Evolutionary conservation across 306 rosid species (phyloP), one percentile per base, ranked within the genome.

Genomic region (Medicago arabica): DNA sequence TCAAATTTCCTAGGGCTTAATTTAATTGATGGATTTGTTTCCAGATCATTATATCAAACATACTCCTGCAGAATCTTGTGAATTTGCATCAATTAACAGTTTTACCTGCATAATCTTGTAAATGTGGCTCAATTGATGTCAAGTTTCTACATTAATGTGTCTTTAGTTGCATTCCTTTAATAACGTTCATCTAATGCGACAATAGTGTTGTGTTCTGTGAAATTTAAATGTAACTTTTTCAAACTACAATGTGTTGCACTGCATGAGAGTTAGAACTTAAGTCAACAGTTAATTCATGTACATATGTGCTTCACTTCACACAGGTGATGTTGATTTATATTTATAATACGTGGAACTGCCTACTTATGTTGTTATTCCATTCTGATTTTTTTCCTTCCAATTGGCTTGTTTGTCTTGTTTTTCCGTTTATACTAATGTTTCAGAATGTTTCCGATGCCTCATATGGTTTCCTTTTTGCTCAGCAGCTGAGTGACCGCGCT

Each of bases 401-500:
- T 74, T 49, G 34, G 9, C 41, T 4, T 50, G 8, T 63, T 73
- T 2, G 14, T 31, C 50, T 68, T 44, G 41, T 76, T 77, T 60
- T 25, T 25, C 9, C 9, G 13, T 64, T 23, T 36, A 44, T 68
- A 19, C 18, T 69, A 46, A 63, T 39, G 18, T 40, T 23, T 18
- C 23, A 31, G 17, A 71, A 60, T 71, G 78, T 25, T 63, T 83
- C 67, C 77, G 57, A 85, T 71, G 60, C 71, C 51, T 25, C 39
- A 11, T 28, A 12, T 19, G 67, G 54, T 28, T 78, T 76, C 25
- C 53, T 57, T 72, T 60, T 67, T 77, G 55, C 53, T 75, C 8
- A 67, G 88, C 88, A 89, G 97, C 85, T 89, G 57, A 84, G 83
- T 16, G 68, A 67, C 65, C n/a, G 63, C 7, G 38, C 43, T n/a